These are phyloP conservation scores for Copromyces sp. DNA, from an alignment of 495 filamentous ascomycete species.

Conservation along the genomic window DNA sequence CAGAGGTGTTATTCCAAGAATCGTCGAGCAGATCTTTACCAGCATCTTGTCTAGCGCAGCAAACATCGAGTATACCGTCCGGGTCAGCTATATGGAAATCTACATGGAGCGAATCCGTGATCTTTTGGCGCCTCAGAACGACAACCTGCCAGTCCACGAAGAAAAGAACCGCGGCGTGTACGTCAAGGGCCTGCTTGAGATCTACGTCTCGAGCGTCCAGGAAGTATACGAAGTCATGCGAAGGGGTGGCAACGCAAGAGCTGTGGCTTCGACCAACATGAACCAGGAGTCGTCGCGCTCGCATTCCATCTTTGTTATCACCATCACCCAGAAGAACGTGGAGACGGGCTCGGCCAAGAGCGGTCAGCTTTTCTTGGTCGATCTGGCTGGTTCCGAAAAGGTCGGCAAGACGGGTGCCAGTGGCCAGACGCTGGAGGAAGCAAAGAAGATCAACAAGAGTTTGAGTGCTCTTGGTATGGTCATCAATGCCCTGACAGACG, in stretches of 20 bases:
- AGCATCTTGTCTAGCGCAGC: slow-evolving; percentile 83
- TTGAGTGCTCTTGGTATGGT: slow-evolving; percentile 97
- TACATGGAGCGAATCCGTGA: slow-evolving; percentile 99
- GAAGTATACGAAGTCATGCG: slow-evolving; percentile 98
- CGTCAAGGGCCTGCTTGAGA: slow-evolving; percentile 88
- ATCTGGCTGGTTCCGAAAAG: slow-evolving; percentile 96
- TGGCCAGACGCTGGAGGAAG: slow-evolving; percentile 94
- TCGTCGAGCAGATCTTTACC: slow-evolving; percentile 95
- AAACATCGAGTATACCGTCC: slow-evolving; percentile 95
- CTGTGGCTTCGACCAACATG: slow-evolving; percentile 99
- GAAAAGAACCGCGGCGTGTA: slow-evolving; percentile 95
- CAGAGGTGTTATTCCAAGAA: slow-evolving; percentile 92
- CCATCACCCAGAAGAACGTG: slow-evolving; percentile 94
- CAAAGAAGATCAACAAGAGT: slow-evolving; percentile 99
- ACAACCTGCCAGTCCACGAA: slow-evolving; percentile 93
- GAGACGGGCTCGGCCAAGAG: slow-evolving; percentile 95
- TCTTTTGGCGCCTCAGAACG: slow-evolving; percentile 81
- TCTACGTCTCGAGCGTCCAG: slow-evolving; percentile 89
- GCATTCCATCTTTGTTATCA: slow-evolving; percentile 97
- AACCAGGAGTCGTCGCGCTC: slow-evolving; percentile 98
- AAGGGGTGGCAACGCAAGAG: slow-evolving; percentile 75
- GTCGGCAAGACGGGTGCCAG: slow-evolving; percentile 97
- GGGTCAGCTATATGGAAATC: slow-evolving; percentile 99
- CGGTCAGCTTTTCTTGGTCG: slow-evolving; percentile 91
- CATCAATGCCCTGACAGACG: slow-evolving; percentile 94